Conservation (phyloP, 257 asterid genomes). For the Salvia hispanica region DNA sequence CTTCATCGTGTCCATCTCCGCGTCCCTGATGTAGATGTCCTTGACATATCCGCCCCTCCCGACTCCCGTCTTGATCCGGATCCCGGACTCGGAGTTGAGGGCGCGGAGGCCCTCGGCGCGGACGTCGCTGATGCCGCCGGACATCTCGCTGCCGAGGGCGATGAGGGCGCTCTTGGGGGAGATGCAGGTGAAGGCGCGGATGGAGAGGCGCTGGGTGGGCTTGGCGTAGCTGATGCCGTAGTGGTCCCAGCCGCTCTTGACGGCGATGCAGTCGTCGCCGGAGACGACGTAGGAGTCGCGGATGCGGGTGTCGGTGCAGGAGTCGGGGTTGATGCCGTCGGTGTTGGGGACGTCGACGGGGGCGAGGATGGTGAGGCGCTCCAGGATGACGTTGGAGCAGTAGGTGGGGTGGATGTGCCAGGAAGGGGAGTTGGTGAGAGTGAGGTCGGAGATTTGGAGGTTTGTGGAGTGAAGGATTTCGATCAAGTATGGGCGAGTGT, state of each 20-base stretch:
- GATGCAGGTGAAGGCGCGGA: conserved; percentile 59
- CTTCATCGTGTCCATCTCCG: conserved; percentile 51
- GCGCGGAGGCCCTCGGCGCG: conserved; percentile 60
- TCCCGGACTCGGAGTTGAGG: conserved; percentile 53
- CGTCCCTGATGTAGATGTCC: conserved; percentile 49
- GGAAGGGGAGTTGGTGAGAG: conserved; percentile 65
- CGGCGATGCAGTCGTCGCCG: conserved; percentile 79
- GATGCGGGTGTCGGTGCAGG: conserved; percentile 64
- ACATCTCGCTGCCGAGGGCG: conserved; percentile 85
- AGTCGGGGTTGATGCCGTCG: conserved; percentile 86
- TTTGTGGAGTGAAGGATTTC: conserved; percentile 56
- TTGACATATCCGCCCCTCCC: conserved; percentile 65
- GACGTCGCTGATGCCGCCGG: conserved; percentile 72
- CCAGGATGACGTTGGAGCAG: conserved; percentile 63
- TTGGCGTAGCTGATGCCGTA: conserved; percentile 51
- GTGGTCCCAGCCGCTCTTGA: conserved; percentile 83
- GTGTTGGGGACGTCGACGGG: conserved; percentile 67
- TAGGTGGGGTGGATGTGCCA: conserved; percentile 82
- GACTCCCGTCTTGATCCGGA: conserved; percentile 59
- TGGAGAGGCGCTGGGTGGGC: conserved; percentile 59
- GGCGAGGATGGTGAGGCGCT: conserved; percentile 56
- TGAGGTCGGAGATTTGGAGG: conserved; percentile 63
- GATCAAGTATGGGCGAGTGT: conserved; percentile 71
- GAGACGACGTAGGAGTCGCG: conserved; percentile 63
- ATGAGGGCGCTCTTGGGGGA: conserved; percentile 77